Evolutionary conservation across 768 basidiomycete genomes (phyloP), one percentile per base, ranked within the genome.

Genomic region (Boletus tomentosulus): DNA sequence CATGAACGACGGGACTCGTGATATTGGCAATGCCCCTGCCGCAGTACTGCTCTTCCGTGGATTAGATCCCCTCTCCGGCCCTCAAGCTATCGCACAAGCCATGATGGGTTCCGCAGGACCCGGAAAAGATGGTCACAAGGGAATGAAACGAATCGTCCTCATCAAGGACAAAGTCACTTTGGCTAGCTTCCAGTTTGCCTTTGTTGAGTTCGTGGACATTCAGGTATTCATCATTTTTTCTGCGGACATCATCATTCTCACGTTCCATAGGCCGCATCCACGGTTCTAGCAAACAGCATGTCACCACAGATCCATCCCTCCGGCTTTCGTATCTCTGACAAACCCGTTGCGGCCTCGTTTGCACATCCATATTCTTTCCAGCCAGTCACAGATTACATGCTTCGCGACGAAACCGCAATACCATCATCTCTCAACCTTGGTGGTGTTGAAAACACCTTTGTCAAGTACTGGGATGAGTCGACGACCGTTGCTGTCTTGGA

Each of bases 281-380:
- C 82, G 0, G 84, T 94, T 9, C 77, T 98, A 12, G 90, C 85
- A 5, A 84, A 86, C n/a, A 87, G 84, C 7, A 89, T 97, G 85
- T 92, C 90, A 38, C 80, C 91, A 3, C 81, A 86, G 57, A 75
- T 89, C 12, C 92, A 97, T 68, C 94, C 96, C 0, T 83, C 84
- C n/a, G 96, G 96, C 6, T 98, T 98, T 72, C 80, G 91, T 8
- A 96, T 98, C 45, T 89, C 89, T 3, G 87, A 91, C 64, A 81
- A 84, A 30, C 89, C 93, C 1, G 89, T 94, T 11, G 94, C 94
- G 10, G 86, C 88, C 8, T 96, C 95, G 13, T 98, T 97, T 69
- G 92, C 92, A 43, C 90, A 94, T 71, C 84, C 89, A 1, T 86
- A 90, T 63, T 92, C 94, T 25, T 97, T 96, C 70, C 86, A 92